Evolutionary conservation across 306 rosid species (phyloP), one percentile per base, ranked within the genome.

Genomic region (Gynostemma pentaphyllum): DNA sequence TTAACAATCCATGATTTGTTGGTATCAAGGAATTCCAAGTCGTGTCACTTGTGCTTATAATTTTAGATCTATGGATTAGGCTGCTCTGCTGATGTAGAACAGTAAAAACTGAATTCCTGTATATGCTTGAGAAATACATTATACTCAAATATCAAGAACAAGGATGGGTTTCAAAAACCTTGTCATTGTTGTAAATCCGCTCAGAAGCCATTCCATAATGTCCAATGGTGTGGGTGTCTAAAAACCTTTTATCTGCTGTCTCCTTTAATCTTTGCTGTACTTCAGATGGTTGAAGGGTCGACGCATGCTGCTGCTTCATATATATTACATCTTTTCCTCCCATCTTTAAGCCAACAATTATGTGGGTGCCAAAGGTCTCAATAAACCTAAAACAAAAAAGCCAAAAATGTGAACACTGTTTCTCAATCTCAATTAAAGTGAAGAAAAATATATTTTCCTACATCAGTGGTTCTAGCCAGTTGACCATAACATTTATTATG

Each of bases 321-420:
- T 84, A 92, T 78, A 92, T 86, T 69, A 84, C 90, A 79, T 92
- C 98, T 78, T 88, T 92, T 67, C 98, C 98, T 14, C 98, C 98
- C 95, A 92, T 92, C 79, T 86, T 92, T 79, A 92, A 76, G 57
- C 96, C 88, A 79, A 88, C 98, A 76, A 88, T 83, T 56, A 92
- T 79, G 76, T 88, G 98, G 53, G 98, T 92, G 65, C 98, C 98
- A 71, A 84, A 88, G 59, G 80, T 82, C n/a, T 86, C 84, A 68
- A 92, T 88, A 78, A 92, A 88, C 83, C 96, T 92, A 79, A 57
- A 71, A 72, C 53, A 44, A 67, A 57, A 7, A 70, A 12, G 47
- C 14, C 23, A 23, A 63, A 32, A 60, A 60, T 19, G 45, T 37
- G 49, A 40, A 40, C 21, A 12, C n/a, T 6, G 27, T 46, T 37